phyloP scores from a whole-genome alignment of 176 grass and related monocot genomes.

The Chrysopogon serrulatus region DNA sequence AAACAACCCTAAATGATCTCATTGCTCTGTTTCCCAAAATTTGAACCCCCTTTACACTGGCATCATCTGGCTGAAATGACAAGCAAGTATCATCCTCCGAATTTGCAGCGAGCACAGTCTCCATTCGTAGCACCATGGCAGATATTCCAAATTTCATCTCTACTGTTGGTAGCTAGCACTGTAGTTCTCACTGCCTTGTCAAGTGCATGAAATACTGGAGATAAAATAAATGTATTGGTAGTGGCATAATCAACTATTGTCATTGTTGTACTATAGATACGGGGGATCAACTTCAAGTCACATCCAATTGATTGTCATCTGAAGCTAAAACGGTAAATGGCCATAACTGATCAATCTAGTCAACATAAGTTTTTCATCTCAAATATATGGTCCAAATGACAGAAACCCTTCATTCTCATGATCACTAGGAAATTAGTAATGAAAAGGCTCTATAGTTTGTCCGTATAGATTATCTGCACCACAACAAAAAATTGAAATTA shows the following conservation, averaged over 20 bases:
- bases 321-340: not conserved
- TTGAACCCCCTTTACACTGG: not conserved
- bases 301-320: conserved; percentile 9
- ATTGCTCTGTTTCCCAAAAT: conserved; percentile 8
- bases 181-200: not conserved
- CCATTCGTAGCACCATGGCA: not conserved
- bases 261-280: not conserved
- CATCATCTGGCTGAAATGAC: conserved; percentile 17
- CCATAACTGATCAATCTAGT: no score
- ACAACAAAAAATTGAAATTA: conserved; percentile 26
- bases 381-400: conserved; percentile 10
- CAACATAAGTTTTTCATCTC: not conserved
- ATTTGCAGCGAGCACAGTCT: not conserved
- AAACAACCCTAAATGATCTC: conserved; percentile 20
- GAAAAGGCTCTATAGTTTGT: conserved; percentile 11
- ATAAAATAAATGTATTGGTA: not conserved
- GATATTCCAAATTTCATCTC: conserved; percentile 12
- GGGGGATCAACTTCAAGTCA: conserved; percentile 12
- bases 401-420: not conserved
- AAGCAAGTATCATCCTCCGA: not conserved
- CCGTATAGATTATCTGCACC: not conserved
- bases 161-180: not conserved
- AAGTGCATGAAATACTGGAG: conserved; percentile 6
- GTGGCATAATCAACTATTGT: conserved; percentile 18
- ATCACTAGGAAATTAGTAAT: conserved; percentile 21